Percentiles rank a stretch among this genome's conserved stretches.
These are phyloP conservation scores for Jamesozyma lodderae DNA, from an alignment of 805 yeast species.

Conservation along the genomic window DNA sequence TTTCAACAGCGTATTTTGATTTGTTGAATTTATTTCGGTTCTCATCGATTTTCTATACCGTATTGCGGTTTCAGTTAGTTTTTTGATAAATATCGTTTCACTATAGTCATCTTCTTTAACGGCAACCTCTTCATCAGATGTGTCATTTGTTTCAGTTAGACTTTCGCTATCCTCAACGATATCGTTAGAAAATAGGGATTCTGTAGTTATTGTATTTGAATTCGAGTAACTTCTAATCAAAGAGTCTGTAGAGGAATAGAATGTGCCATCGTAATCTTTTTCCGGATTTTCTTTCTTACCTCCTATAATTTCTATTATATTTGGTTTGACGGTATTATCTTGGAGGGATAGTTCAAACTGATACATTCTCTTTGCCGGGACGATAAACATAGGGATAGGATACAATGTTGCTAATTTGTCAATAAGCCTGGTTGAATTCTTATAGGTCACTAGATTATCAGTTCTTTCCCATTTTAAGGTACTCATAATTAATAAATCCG, in stretches of 20 bases:
- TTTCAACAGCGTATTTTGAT: constrained; percentile 4
- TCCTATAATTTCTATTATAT: too few relatives aligned
- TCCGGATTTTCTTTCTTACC: too few relatives aligned
- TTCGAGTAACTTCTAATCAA: too few relatives aligned
- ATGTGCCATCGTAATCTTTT: too few relatives aligned
- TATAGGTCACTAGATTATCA: constrained; percentile 16
- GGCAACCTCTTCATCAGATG: neutral
- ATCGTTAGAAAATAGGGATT: neutral
- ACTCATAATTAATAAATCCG: constrained; percentile 21
- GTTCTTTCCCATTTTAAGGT: constrained; percentile 22
- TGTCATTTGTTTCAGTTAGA: neutral
- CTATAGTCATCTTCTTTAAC: neutral
- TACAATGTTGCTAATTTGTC: constrained; percentile 17
- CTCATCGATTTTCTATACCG: constrained; percentile 14
- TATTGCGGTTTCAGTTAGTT: constrained; percentile 12
- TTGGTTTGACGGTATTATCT: too few relatives aligned
- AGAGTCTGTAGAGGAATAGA: too few relatives aligned
- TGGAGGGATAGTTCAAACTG: constrained; percentile 18
- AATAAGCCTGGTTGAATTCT: constrained; percentile 13
- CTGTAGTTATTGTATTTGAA: neutral
- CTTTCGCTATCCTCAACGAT: neutral
- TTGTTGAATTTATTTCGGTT: constrained; percentile 9
- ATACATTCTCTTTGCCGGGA: constrained; percentile 22
- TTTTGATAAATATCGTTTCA: neutral
- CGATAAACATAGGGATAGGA: constrained; percentile 23